These are phyloP conservation scores for Venturia nashicola DNA, from an alignment of 2,329 filamentous ascomycete genomes.

Conservation along the genomic window DNA sequence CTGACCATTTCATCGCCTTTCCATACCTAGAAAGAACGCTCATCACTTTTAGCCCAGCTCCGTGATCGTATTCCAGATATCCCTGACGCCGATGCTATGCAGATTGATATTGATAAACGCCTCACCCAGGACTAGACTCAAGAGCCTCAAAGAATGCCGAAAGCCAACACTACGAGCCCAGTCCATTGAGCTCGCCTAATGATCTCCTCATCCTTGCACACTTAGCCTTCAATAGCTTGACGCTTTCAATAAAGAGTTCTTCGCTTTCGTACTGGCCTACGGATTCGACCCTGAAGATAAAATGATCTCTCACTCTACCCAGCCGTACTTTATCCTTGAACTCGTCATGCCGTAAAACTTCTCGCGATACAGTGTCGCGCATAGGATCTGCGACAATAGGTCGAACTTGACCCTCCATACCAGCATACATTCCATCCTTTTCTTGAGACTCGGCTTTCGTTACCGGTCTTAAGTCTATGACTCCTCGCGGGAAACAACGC, in stretches of 20 bases:
- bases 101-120: not conserved
- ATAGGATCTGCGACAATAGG: conserved; percentile 81
- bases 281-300: conserved; percentile 94
- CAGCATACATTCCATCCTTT: conserved; percentile 54
- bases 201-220: conserved; percentile 62
- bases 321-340: conserved; percentile 94
- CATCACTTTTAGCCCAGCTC: not conserved
- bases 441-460: conserved; percentile 51
- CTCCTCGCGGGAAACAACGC: conserved; percentile 77
- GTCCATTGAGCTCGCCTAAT: conserved; percentile 25
- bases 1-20: not conserved
- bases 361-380: conserved; percentile 89
- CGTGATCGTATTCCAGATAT: not conserved
- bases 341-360: conserved; percentile 81
- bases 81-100: not conserved
- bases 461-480: conserved; percentile 68
- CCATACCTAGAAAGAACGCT: not conserved
- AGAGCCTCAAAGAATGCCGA: not conserved
- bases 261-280: conserved; percentile 92
- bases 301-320: conserved; percentile 82
- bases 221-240: conserved; percentile 77
- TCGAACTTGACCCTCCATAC: conserved; percentile 67
- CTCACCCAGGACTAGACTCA: not conserved
- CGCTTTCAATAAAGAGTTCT: conserved; percentile 79
- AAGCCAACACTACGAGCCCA: not conserved